Evolutionary conservation across 2,329 filamentous ascomycete species (phyloP).

Genomic region (Erysiphe pulchra): DNA sequence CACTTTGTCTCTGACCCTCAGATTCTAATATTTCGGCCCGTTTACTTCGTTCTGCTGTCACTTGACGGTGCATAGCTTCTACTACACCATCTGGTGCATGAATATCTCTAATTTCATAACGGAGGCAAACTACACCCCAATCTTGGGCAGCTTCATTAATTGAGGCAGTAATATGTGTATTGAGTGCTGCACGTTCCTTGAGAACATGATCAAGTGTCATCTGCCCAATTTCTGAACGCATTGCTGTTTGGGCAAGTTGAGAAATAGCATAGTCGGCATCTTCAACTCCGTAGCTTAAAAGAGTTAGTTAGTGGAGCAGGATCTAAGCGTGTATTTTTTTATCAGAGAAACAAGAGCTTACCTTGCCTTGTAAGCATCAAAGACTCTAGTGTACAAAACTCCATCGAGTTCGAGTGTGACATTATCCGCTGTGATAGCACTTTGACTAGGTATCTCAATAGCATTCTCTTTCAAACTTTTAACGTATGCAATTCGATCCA

Average conservation of each 20-base stretch:
- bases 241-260: conserved; percentile 91
- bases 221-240: conserved; percentile 96
- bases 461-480: conserved; percentile 92
- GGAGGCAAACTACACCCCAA: conserved; percentile 87
- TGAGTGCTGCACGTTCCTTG: conserved; percentile 86
- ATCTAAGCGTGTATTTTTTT: neutral
- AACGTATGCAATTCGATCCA: conserved; percentile 93
- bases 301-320: neutral
- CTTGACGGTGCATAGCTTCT: conserved; percentile 93
- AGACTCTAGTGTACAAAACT: conserved; percentile 82
- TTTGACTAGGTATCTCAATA: conserved; percentile 92
- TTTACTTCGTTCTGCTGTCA: conserved; percentile 92
- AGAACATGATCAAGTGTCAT: conserved; percentile 89
- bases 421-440: conserved; percentile 94
- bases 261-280: conserved; percentile 97
- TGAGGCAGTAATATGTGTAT: conserved; percentile 93
- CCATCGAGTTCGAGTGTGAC: conserved; percentile 92
- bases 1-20: conserved; percentile 86
- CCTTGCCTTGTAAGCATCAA: conserved; percentile 96
- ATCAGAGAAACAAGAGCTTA: conserved; percentile 18
- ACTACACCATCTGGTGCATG: conserved; percentile 86
- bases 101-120: conserved; percentile 96
- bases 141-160: conserved; percentile 96
- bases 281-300: conserved; percentile 71
- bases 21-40: conserved; percentile 93